A percentile compares a stretch with the other conserved stretches of the same genome.
phyloP scores from a whole-genome alignment of 2,329 filamentous ascomycete genomes.

The Aspergillaceae sp. region DNA sequence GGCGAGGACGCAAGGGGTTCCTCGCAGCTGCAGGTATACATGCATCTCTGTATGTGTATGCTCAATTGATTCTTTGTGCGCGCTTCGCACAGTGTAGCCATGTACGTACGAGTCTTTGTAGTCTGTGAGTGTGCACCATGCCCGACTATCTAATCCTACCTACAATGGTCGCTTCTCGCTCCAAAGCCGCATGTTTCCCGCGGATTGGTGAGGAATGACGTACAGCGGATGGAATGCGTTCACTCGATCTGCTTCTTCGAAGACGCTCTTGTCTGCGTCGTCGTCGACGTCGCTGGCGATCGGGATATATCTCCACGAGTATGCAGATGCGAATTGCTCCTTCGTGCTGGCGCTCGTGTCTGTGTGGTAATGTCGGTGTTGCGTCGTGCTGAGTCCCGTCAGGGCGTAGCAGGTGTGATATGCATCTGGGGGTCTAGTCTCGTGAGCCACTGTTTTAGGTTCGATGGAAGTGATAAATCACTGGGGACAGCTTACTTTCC shows the following conservation, averaged over 20 bases:
- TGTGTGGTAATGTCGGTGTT: slow-evolving; percentile 53
- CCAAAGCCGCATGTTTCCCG: slow-evolving; percentile 56
- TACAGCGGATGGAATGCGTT: slow-evolving; percentile 72
- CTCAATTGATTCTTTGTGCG: too few relatives aligned
- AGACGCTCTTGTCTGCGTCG: slow-evolving; percentile 50
- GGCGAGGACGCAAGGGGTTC: too few relatives aligned
- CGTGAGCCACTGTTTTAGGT: slow-evolving; percentile 8
- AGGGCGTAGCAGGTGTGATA: slow-evolving; percentile 94
- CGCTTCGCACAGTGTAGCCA: too few relatives aligned
- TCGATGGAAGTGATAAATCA: neutral
- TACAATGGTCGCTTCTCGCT: slow-evolving; percentile 40
- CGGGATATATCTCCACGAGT: slow-evolving; percentile 33
- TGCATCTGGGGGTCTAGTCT: slow-evolving; percentile 61
- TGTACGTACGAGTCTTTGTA: too few relatives aligned
- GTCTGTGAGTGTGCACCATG: too few relatives aligned
- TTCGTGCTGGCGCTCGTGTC: slow-evolving; percentile 22
- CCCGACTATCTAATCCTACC: slow-evolving; percentile 1
- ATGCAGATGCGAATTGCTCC: slow-evolving; percentile 26
- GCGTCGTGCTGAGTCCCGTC: slow-evolving; percentile 71
- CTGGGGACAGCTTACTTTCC: slow-evolving; percentile 56
- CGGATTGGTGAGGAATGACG: slow-evolving; percentile 65
- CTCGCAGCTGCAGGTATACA: too few relatives aligned
- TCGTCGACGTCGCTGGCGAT: slow-evolving; percentile 39
- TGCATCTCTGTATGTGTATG: too few relatives aligned
- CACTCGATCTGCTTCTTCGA: slow-evolving; percentile 63